A percentile compares a stretch with the other conserved stretches of the same genome.
These are phyloP conservation scores for Polygonum aviculare DNA, from an alignment of 148 eudicot species.

Conservation along the genomic window DNA sequence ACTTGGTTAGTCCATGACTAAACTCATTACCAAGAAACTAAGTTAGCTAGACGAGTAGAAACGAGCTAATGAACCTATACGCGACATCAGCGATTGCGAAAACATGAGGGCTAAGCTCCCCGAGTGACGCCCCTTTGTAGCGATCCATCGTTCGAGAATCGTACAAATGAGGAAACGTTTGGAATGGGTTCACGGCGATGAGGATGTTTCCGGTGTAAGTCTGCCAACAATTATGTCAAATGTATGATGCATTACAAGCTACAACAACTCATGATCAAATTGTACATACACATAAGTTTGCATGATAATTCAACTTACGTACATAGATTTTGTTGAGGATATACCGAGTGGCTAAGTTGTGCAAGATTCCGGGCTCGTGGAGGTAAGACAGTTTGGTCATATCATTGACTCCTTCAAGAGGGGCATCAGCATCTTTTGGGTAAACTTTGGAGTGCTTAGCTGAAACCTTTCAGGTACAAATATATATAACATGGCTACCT, in stretches of 20 bases:
- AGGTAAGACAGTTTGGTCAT: slow-evolving; percentile 89
- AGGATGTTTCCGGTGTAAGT: slow-evolving; percentile 90
- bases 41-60: not conserved
- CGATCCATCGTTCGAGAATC: slow-evolving; percentile 79
- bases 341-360: slow-evolving; percentile 62
- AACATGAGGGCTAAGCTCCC: slow-evolving; percentile 85
- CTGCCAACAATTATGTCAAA: slow-evolving; percentile 51
- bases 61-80: slow-evolving; percentile 41
- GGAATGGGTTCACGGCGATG: slow-evolving; percentile 80
- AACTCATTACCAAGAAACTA: not conserved
- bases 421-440: slow-evolving; percentile 85
- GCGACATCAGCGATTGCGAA: slow-evolving; percentile 88
- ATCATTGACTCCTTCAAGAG: slow-evolving; percentile 88
- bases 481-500: not conserved
- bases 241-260: slow-evolving; percentile 16
- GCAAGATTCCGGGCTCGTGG: slow-evolving; percentile 92
- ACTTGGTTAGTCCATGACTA: not conserved
- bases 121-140: slow-evolving; percentile 77
- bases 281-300: slow-evolving; percentile 9
- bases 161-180: slow-evolving; percentile 72
- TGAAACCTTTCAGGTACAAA: slow-evolving; percentile 28
- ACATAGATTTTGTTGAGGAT: slow-evolving; percentile 84
- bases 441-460: slow-evolving; percentile 44
- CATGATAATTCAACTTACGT: slow-evolving; percentile 18
- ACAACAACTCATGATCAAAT: slow-evolving; percentile 23